A percentile compares a stretch with the other conserved stretches of the same genome.
Evolutionary conservation across 2,329 filamentous ascomycete species (phyloP).

Genomic region (Penicillium corylophilum): DNA sequence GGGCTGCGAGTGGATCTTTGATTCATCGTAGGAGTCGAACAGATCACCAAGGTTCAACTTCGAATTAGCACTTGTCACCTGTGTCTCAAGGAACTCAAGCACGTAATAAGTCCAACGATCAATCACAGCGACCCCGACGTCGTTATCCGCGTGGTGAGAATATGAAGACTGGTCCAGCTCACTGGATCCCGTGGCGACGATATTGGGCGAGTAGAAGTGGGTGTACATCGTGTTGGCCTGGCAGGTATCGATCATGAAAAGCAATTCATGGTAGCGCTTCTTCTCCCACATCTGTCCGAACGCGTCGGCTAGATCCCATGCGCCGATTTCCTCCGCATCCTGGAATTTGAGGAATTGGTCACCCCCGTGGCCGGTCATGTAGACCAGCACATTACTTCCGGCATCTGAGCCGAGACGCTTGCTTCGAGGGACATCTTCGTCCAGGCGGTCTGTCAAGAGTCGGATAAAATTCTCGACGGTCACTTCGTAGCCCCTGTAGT

Average conservation of each 20-base stretch:
- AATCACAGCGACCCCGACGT: constrained; percentile 96
- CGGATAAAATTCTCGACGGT: constrained; percentile 99
- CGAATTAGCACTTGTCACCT: constrained; percentile 79
- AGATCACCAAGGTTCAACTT: constrained; percentile 90
- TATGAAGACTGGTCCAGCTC: constrained; percentile 96
- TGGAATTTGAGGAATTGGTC: constrained; percentile 99
- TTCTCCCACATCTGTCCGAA: constrained; percentile 99
- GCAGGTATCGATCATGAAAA: constrained; percentile 99
- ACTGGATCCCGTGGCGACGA: constrained; percentile 94
- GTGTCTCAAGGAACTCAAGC: constrained; percentile 89
- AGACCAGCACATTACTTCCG: constrained; percentile 93
- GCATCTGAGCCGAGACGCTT: constrained; percentile 94
- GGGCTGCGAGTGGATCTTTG: constrained; percentile 90
- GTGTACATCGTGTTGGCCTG: constrained; percentile 99
- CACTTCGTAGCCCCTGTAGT: constrained; percentile 97
- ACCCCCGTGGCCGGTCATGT: constrained; percentile 98
- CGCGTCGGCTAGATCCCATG: constrained; percentile 92
- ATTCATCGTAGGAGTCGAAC: constrained; percentile 93
- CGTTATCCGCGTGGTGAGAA: constrained; percentile 95
- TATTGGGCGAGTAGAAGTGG: constrained; percentile 96
- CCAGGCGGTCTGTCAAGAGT: constrained; percentile 87
- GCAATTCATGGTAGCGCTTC: constrained; percentile 95
- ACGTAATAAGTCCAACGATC: constrained; percentile 99
- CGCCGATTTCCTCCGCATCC: constrained; percentile 94
- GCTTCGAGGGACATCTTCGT: constrained; percentile 89